Base-by-base conservation (phyloP, 225 moss, liverwort and hornwort species). In the Sphagnum contortum region DNA sequence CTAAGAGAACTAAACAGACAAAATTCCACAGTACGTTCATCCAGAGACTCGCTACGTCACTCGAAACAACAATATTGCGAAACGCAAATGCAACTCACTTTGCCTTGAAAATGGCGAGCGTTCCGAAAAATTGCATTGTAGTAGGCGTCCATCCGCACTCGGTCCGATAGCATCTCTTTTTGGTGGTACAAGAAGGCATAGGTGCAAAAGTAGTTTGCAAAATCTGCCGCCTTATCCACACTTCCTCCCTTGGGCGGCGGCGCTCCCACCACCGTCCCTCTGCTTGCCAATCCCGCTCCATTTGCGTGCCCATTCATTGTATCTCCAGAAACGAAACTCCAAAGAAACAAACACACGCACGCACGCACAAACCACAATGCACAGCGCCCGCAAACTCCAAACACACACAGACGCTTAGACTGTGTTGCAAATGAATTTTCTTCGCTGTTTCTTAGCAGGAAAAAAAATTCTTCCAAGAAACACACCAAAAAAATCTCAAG, bases 161-260 rank as follows among this genome's bases (percentile, higher is more conserved):
- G 88, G 74, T 94, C 94, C 12, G 91, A 91, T 9, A 94, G 82
- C 94, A 94, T 94, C 83, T 94, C 94, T 79, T 94, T 94, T 76
- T 94, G 94, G 50, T 94, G 94, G 66, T 94, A 94, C 58, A 94
- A 61, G 50, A 94, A 94, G 1, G 94, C 94, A 66, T 94, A 94
- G 45, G 94, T 94, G 64, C 94, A 94, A 71, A 94, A 94, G 66
- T 94, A 94, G 71, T 94, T 94, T 54, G 94, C 94, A 64, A 94
- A 94, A 73, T 94, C 94, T 45, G 94, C 94, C 56, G 87, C 91
- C 71, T 89, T 94, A 79, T 91, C 91, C 45, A 77, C 80, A 8
- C 72, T 69, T 4, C 59, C 70, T 49, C 68, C 73, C 80, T 87
- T 91, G 9, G 74, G 72, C 45, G 79, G 14, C 0, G 68, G 69